Conservation (phyloP, 2,329 filamentous ascomycete species). For the Epicoccum sorghinum region DNA sequence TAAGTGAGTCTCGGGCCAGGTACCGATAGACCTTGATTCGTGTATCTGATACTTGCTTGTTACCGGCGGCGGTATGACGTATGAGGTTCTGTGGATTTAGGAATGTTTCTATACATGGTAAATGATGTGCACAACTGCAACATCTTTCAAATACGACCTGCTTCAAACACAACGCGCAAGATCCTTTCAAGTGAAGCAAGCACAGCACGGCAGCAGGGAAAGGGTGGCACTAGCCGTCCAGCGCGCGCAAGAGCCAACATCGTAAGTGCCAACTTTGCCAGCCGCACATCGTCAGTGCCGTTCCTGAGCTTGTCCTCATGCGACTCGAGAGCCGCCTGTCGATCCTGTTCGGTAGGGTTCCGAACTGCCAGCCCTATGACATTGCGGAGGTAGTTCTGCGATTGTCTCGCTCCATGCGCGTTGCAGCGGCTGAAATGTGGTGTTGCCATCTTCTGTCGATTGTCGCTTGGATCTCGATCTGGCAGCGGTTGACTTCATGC, state of each 20-base stretch:
- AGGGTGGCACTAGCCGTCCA: too few relatives aligned
- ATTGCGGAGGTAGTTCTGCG: not conserved
- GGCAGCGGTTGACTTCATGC: constrained; percentile 6
- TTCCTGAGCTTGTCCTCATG: not conserved
- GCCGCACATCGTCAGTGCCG: not conserved
- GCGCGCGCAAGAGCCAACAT: too few relatives aligned
- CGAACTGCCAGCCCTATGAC: constrained; percentile 3
- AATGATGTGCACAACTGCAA: not conserved
- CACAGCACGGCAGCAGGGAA: too few relatives aligned
- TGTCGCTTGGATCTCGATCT: constrained; percentile 13
- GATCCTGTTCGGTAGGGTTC: constrained; percentile 4
- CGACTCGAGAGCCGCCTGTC: not conserved
- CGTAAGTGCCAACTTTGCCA: not conserved
- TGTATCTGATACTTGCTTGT: not conserved
- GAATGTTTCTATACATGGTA: not conserved
- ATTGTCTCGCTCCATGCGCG: not conserved
- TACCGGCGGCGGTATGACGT: not conserved
- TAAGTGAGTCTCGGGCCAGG: not conserved
- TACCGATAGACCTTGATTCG: not conserved
- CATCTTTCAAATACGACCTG: not conserved
- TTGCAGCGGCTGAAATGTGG: not conserved
- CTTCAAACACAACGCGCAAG: not conserved
- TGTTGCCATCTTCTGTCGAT: constrained; percentile 1
- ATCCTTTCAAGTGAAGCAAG: too few relatives aligned
- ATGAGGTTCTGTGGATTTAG: not conserved